Evolutionary conservation across 2,329 filamentous ascomycete genomes (phyloP).

Genomic region (Scytalidium sp.): DNA sequence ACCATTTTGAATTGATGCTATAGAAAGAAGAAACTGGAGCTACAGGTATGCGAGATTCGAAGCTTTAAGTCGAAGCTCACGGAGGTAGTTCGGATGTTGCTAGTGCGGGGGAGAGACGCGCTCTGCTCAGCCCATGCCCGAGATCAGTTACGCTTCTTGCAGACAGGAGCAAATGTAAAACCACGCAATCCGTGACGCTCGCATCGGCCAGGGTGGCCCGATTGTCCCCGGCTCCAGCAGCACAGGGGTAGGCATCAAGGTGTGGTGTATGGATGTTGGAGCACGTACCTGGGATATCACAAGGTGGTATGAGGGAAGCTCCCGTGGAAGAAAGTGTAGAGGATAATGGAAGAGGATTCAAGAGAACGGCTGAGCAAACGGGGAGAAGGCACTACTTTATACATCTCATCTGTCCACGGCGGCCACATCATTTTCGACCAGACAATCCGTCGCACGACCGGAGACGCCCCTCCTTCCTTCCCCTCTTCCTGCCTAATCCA

Average conservation of each 20-base stretch:
- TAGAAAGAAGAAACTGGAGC: background rate
- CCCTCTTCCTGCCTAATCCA: background rate
- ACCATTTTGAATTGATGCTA: slow-evolving; percentile 45
- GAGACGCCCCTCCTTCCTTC: background rate
- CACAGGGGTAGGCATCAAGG: too few relatives aligned
- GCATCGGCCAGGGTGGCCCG: too few relatives aligned
- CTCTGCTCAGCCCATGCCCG: background rate
- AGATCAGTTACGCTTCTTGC: background rate
- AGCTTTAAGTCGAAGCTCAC: background rate
- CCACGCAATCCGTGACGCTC: too few relatives aligned
- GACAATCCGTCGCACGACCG: background rate
- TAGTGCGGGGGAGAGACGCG: background rate
- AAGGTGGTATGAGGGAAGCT: background rate
- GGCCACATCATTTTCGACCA: background rate
- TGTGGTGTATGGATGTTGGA: too few relatives aligned
- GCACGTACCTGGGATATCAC: too few relatives aligned
- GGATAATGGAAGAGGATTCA: background rate
- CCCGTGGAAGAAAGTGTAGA: too few relatives aligned
- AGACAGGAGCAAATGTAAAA: too few relatives aligned
- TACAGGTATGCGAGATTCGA: background rate
- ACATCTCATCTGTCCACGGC: background rate
- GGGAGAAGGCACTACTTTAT: background rate
- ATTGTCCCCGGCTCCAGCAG: too few relatives aligned
- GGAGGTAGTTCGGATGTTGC: background rate
- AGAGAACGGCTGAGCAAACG: background rate